Conservation (phyloP, 2,329 filamentous ascomycete genomes). For the Sclerotiophoma versabilis region DNA sequence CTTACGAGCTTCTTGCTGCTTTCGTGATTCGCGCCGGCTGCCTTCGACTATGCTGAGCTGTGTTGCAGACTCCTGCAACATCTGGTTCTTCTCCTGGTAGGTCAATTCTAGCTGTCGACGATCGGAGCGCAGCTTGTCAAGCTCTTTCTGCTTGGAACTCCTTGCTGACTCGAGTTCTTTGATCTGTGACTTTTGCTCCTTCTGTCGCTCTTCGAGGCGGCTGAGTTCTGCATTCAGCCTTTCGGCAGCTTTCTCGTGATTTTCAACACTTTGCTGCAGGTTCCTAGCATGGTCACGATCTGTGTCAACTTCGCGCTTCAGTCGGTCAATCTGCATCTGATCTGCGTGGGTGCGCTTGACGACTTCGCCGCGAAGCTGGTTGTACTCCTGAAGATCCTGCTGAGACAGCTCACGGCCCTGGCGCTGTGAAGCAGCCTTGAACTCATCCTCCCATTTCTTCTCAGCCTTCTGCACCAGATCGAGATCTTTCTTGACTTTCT, state of each 20-base stretch:
- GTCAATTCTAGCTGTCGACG: slow-evolving; percentile 70
- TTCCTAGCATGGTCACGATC: slow-evolving; percentile 91
- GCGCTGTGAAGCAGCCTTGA: slow-evolving; percentile 82
- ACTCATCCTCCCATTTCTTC: slow-evolving; percentile 85
- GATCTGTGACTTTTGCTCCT: slow-evolving; percentile 66
- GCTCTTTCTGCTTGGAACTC: slow-evolving; percentile 86
- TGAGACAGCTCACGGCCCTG: slow-evolving; percentile 87
- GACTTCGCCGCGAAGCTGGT: slow-evolving; percentile 81
- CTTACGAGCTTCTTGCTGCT: slow-evolving; percentile 79
- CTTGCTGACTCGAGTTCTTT: slow-evolving; percentile 79
- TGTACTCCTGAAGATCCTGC: slow-evolving; percentile 88
- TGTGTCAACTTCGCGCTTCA: slow-evolving; percentile 87
- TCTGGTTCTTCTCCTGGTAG: slow-evolving; percentile 89
- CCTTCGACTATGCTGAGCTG: slow-evolving; percentile 85
- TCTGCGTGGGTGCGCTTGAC: slow-evolving; percentile 82
- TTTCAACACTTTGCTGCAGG: slow-evolving; percentile 86
- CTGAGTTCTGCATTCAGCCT: slow-evolving; percentile 76
- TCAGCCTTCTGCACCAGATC: slow-evolving; percentile 88
- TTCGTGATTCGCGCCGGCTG: slow-evolving; percentile 82
- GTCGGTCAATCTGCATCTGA: slow-evolving; percentile 81
- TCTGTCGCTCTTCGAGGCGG: slow-evolving; percentile 72
- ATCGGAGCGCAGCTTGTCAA: slow-evolving; percentile 65
- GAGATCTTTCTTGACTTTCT: slow-evolving; percentile 81
- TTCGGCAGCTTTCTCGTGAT: slow-evolving; percentile 73
- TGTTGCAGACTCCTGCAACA: slow-evolving; percentile 81